Evolutionary conservation across 371 early-diverging fungal species (phyloP), one percentile per base, ranked within the genome.

Genomic region (Chytridium lagenaria): DNA sequence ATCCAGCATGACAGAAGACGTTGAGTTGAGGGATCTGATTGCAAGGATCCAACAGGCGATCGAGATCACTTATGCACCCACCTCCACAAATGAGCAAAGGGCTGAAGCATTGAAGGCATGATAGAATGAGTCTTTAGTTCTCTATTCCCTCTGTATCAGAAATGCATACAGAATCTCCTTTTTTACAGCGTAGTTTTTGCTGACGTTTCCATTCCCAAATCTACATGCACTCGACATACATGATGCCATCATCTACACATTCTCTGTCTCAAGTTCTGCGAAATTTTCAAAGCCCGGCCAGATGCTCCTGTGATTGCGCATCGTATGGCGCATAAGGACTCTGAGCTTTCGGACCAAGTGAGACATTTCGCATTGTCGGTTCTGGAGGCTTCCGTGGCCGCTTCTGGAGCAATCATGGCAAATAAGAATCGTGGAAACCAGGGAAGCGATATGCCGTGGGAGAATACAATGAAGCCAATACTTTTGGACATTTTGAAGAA

Each of bases 281-380:
- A 61, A 12, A 7, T 23, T 12, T 16, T 61, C 10, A 61, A 61
- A 34, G 16, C 23, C 5, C 63, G 33, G 12, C 63, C 63, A 38
- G 63, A 57, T 57, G 57, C 57, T 12, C 57, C 57, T 5, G 10
- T 57, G 26, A 31, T 61, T 61, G 63, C 36, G 7, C 63, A 61
- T 38, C 34, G 63, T 16, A 12, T 34, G 36, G 12, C 38, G 31
- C 23, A 31, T 28, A 61, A 61, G 33, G 23, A 34, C 33, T 61
- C 34, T 12, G 7, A 34, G 19, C 28, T 61, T 28, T 38, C 34
- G 2, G 63, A 61, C 36, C 7, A 5, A 7, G 19, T 38, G 63
- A 3, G 63, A 19, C 63, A 61, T 23, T 61, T 36, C 63, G 63
- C 33, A 38, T 19, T 61, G 38, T 61, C 15, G 12, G 7, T 61